These are phyloP conservation scores for Gracilariopsis chorda DNA, from an alignment of 23 red algal genomes.

Conservation along the genomic window DNA sequence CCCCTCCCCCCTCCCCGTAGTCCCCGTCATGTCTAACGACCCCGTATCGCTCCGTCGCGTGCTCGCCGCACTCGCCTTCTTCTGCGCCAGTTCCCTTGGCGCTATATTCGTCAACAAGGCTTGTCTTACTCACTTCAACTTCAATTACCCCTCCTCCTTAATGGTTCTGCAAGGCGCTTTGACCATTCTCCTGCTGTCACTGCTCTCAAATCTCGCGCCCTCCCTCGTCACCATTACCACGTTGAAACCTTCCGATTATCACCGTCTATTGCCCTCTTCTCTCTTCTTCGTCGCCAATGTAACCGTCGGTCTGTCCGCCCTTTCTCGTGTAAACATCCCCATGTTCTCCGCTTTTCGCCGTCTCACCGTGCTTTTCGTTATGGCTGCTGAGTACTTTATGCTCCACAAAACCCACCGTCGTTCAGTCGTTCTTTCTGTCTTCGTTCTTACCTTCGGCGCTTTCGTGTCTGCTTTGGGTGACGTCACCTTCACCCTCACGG, in stretches of 20 bases:
- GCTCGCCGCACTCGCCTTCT: slow-evolving; percentile 42
- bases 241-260: slow-evolving; percentile 32
- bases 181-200: slow-evolving; percentile 43
- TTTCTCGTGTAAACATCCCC: slow-evolving; percentile 90
- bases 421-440: slow-evolving; percentile 67
- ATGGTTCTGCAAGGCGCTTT: slow-evolving; percentile 68
- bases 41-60: slow-evolving; percentile 33
- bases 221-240: slow-evolving; percentile 25
- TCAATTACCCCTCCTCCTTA: slow-evolving; percentile 73
- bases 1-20: not conserved
- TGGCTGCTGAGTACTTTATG: slow-evolving; percentile 87
- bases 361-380: slow-evolving; percentile 91
- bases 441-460: slow-evolving; percentile 84
- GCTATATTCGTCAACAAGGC: slow-evolving; percentile 92
- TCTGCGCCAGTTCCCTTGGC: slow-evolving; percentile 61
- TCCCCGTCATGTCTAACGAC: not conserved
- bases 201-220: slow-evolving; percentile 29
- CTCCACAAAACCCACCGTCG: slow-evolving; percentile 58
- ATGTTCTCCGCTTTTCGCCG: slow-evolving; percentile 98
- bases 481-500: slow-evolving; percentile 68
- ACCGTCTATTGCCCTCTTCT: slow-evolving; percentile 41
- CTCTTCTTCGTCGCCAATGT: slow-evolving; percentile 79
- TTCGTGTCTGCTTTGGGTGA: slow-evolving; percentile 92
- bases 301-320: slow-evolving; percentile 76
- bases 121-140: slow-evolving; percentile 78